Conservation (phyloP, 805 yeast species). For the Alloascoidea hylecoeti region DNA sequence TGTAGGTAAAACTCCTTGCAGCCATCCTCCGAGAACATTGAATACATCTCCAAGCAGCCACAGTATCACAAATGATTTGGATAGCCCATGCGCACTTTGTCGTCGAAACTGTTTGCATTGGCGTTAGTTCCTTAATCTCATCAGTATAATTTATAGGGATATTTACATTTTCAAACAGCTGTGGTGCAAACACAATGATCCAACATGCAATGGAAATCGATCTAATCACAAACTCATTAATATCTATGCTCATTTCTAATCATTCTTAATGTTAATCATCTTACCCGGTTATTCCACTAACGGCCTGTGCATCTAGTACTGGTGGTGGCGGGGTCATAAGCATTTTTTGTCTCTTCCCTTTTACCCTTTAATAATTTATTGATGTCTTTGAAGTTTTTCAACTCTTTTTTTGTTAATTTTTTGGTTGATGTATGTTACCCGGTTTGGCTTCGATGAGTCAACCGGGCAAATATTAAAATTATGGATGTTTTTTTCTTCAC, state of each 20-base stretch:
- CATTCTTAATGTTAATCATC: conserved; percentile 5
- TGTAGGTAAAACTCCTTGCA: conserved; percentile 87
- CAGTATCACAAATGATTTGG: conserved; percentile 69
- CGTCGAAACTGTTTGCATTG: conserved; percentile 35
- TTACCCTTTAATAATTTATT: too few species aligned
- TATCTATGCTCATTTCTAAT: conserved; percentile 2
- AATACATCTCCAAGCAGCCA: conserved; percentile 95
- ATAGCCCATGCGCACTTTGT: conserved; percentile 81
- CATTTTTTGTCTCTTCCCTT: conserved; percentile 19
- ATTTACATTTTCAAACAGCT: conserved; percentile 68
- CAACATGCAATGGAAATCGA: conserved; percentile 94
- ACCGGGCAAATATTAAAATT: too few species aligned
- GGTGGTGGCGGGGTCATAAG: conserved; percentile 54
- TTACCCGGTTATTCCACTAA: conserved; percentile 60
- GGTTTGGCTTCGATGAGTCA: too few species aligned
- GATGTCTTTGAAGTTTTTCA: too few species aligned
- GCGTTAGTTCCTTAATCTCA: not conserved
- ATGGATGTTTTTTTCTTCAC: too few species aligned
- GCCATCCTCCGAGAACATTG: conserved; percentile 79
- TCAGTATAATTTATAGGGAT: not conserved
- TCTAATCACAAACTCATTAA: conserved; percentile 12
- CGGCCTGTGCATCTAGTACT: conserved; percentile 50
- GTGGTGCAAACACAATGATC: conserved; percentile 97
- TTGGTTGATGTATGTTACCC: too few species aligned
- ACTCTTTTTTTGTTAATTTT: too few species aligned